Evolutionary conservation across 768 basidiomycete species (phyloP).

Genomic region (Coprinellus micaceus): DNA sequence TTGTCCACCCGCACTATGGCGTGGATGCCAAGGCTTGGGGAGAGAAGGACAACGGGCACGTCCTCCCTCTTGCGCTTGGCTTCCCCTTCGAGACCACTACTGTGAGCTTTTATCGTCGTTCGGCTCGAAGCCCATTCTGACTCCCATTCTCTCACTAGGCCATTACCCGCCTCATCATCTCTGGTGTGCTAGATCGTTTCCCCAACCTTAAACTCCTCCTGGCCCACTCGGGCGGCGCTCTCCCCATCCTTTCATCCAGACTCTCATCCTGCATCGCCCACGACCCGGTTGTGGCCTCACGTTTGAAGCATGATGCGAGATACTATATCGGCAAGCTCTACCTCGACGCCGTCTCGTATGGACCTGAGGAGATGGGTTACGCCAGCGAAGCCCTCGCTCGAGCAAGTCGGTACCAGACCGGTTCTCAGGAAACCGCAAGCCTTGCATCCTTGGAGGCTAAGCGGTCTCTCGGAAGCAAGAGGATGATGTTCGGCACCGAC

Average conservation of each 20-base stretch:
- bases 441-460: constrained; percentile 17
- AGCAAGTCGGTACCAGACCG: constrained; percentile 43
- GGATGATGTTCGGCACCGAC: constrained; percentile 82
- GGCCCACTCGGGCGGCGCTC: constrained; percentile 84
- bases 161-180: constrained; percentile 73
- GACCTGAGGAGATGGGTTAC: constrained; percentile 79
- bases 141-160: constrained; percentile 36
- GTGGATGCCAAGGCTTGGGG: constrained; percentile 75
- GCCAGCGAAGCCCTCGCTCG: constrained; percentile 69
- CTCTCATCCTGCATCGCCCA: constrained; percentile 83
- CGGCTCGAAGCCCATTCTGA: constrained; percentile 6
- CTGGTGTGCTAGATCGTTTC: constrained; percentile 77
- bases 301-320: constrained; percentile 77
- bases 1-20: constrained; percentile 86
- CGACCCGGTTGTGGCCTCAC: constrained; percentile 72
- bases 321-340: constrained; percentile 79
- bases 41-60: constrained; percentile 77
- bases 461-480: constrained; percentile 47
- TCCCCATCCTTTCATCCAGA: constrained; percentile 80
- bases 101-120: constrained; percentile 32
- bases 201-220: constrained; percentile 73
- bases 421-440: constrained; percentile 24
- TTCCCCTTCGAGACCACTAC: constrained; percentile 91
- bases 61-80: constrained; percentile 80
- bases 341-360: constrained; percentile 87